Percentiles rank a stretch among this genome's conserved stretches.
phyloP scores from a whole-genome alignment of 768 basidiomycete genomes.

The Dendrothele bispora region DNA sequence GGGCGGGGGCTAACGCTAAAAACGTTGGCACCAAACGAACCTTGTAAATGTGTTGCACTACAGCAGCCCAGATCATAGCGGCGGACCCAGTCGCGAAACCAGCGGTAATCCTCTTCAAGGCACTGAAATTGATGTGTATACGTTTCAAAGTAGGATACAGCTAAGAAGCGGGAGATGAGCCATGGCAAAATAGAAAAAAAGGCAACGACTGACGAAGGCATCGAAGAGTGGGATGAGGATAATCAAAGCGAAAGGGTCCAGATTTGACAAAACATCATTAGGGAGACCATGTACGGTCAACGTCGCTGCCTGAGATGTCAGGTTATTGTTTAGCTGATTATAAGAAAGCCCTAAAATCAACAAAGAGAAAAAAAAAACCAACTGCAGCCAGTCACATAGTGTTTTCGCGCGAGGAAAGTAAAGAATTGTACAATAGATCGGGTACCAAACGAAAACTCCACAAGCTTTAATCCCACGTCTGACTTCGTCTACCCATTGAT shows the following conservation, averaged over 20 bases:
- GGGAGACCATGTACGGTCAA: conserved; percentile 54
- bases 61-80: conserved; percentile 72
- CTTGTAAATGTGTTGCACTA: conserved; percentile 70
- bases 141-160: conserved; percentile 58
- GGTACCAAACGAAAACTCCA: conserved; percentile 53
- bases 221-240: conserved; percentile 70
- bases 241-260: conserved; percentile 56
- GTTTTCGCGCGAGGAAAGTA: conserved; percentile 54
- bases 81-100: conserved; percentile 52
- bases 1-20: too few species aligned
- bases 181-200: too few species aligned
- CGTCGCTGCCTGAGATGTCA: conserved; percentile 56
- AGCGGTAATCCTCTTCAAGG: conserved; percentile 56
- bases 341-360: conserved; percentile 64
- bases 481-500: conserved; percentile 56
- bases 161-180: too few species aligned
- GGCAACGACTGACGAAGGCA: conserved; percentile 42
- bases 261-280: conserved; percentile 56
- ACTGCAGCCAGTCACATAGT: too few species aligned
- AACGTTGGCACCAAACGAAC: too few species aligned
- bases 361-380: too few species aligned
- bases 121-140: conserved; percentile 50
- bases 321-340: conserved; percentile 56
- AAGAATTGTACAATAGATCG: conserved; percentile 61
- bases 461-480: conserved; percentile 47